Evolutionary conservation across 2,329 filamentous ascomycete genomes (phyloP), one percentile per base, ranked within the genome.

Genomic region (Nigrospora oryzae): DNA sequence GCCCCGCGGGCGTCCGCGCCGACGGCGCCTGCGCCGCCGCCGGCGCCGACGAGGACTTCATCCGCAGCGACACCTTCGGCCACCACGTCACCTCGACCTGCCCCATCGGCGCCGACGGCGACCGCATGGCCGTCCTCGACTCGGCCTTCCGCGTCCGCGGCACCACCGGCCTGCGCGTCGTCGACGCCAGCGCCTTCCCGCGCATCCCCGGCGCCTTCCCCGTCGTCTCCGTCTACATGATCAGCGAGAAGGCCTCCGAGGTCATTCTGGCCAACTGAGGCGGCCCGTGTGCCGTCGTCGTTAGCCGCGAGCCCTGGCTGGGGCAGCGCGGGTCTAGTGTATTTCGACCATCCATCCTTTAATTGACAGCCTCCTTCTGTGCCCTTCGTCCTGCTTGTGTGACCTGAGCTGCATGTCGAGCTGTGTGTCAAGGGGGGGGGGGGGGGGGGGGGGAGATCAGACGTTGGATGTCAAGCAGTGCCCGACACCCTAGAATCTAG

Each of bases 71-170:
- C 19, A 66, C 70, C 1, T 77, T 74, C 64, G 73, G 74, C 0
- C 75, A 80, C 56, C 76, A 81, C 56, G 72, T 73, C 6, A 73
- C 68, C 0, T 73, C 71, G 46, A 75, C 75, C 0, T 70, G 66
- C 43, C 63, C 71, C 0, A 80, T 81, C 47, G 76, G 77, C 5
- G 60, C 65, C 1, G 71, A 71, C 30, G 62, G 62, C 34, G 75
- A 81, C 55, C 56, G 62, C 1, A 69, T 67, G 57, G 74, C 74
- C 4, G 75, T 79, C 2, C 55, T 81, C 36, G 73, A 81, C 53
- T 65, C 62, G 0, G 63, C 69, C 42, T 78, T 79, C 55, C 65
- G 68, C 23, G 76, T 81, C 3, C 61, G 70, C 15, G 75, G 74
- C 3, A 69, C 77, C 0, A 54, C 61, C 2, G 69, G 70, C 0